Base-by-base conservation (phyloP, 306 rosid species). In the Abrus precatorius region DNA sequence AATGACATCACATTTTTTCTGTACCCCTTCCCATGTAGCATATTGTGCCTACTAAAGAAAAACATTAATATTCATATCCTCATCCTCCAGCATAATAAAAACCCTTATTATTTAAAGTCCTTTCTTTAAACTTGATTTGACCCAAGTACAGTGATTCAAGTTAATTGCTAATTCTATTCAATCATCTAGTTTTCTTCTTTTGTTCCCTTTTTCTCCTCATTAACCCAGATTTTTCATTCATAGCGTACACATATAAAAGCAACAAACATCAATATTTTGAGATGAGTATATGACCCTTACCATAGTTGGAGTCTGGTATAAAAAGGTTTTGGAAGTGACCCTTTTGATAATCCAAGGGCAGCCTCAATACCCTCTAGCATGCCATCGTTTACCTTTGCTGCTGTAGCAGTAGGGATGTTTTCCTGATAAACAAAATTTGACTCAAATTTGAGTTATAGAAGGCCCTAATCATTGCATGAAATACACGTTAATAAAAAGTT, bases 311-410 rank as follows among this genome's bases (percentile, higher is more conserved):
- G 82, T 56, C 92, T 89, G 59, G 99, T 79, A 80, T 87, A 90
- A 40, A 76, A 74, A 3, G 97, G 99, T 69, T 61, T 87, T 48
- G 80, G 95, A 71, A 91, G 93, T n/a, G 92, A 91, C 72, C 92
- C 97, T 81, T 80, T 80, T 40, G 87, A 70, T 82, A 95, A 68
- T 53, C 97, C 99, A 10, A 95, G 87, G 27, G 99, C 92, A 73
- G 87, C 78, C 85, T 95, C 97, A 73, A 95, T 93, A 50, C 97
- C 97, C 85, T 80, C 86, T 47, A 95, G 97, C 97, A 95, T 92
- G 63, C 80, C 86, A 33, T 86, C 83, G 76, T 82, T 90, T 72
- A 91, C 94, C 90, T 55, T 91, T 74, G 89, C 88, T 30, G 92
- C 86, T 7, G 99, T 91, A 53, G 89, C 90, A 65, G 63, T 74